Conservation (phyloP, 805 yeast species). For the Candida patagonica region DNA sequence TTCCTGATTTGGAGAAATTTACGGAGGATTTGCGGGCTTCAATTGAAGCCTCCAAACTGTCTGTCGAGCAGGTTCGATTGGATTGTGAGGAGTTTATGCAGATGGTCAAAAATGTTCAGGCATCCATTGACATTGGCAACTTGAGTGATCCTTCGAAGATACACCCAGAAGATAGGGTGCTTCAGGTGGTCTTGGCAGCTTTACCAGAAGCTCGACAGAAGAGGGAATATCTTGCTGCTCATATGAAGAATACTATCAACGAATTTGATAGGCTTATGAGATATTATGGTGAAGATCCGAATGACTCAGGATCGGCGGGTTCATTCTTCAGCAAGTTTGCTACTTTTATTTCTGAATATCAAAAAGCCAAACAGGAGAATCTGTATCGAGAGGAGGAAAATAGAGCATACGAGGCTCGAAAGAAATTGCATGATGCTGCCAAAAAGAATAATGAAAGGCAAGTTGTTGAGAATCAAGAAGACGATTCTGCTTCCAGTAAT, state of each 20-base stretch:
- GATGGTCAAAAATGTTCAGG: constrained; percentile 57
- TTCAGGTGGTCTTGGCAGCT: constrained; percentile 51
- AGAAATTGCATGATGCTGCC: constrained; percentile 46
- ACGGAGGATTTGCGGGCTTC: constrained; percentile 61
- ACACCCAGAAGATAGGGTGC: constrained; percentile 76
- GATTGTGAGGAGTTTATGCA: constrained; percentile 62
- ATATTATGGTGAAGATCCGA: constrained; percentile 82
- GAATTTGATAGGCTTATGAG: constrained; percentile 68
- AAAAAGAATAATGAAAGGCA: constrained; percentile 18
- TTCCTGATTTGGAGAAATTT: constrained; percentile 70
- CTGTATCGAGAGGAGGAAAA: constrained; percentile 74
- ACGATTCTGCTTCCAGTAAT: constrained; percentile 8
- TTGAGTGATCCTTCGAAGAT: constrained; percentile 67
- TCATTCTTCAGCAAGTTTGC: constrained; percentile 71
- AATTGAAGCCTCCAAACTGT: constrained; percentile 54
- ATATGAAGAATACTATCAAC: constrained; percentile 48
- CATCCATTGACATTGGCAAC: constrained; percentile 73
- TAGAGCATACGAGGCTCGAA: constrained; percentile 65
- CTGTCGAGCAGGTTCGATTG: constrained; percentile 68
- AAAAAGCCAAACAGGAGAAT: constrained; percentile 73
- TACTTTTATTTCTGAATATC: constrained; percentile 70
- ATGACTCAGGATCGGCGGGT: constrained; percentile 55
- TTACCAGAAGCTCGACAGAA: constrained; percentile 70
- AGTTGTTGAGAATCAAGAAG: constrained; percentile 3
- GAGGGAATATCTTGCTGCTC: constrained; percentile 54